A percentile compares a stretch with the other conserved stretches of the same genome.
Evolutionary conservation across 129 eudicot genomes (phyloP).

Genomic region (Logfia minima): DNA sequence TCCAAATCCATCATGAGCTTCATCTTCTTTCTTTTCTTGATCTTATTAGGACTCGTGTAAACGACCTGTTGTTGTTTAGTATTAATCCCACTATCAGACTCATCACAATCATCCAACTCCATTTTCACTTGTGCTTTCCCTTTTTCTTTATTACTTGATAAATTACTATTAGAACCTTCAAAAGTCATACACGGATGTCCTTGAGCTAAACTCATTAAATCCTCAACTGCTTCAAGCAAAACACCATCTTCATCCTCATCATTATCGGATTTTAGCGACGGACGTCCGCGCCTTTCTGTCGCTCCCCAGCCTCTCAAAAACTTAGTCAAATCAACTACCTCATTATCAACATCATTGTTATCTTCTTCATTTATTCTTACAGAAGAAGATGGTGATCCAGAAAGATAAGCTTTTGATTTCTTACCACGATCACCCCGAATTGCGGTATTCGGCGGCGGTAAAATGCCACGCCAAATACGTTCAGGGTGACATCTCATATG

Average conservation of each 20-base stretch:
- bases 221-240: slow-evolving; percentile 34
- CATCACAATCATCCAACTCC: slow-evolving; percentile 15
- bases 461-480: slow-evolving; percentile 60
- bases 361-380: background rate
- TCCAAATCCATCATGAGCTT: slow-evolving; percentile 45
- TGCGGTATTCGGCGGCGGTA: slow-evolving; percentile 35
- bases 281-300: slow-evolving; percentile 40
- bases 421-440: background rate
- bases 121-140: background rate
- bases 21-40: slow-evolving; percentile 43
- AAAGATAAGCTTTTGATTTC: background rate
- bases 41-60: slow-evolving; percentile 11
- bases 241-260: slow-evolving; percentile 31
- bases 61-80: background rate
- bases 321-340: slow-evolving; percentile 35
- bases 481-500: slow-evolving; percentile 84
- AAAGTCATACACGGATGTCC: slow-evolving; percentile 8
- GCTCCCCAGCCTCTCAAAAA: slow-evolving; percentile 43
- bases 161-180: slow-evolving; percentile 38
- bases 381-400: slow-evolving; percentile 8
- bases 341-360: slow-evolving; percentile 5
- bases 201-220: slow-evolving; percentile 40
- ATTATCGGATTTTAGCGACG: slow-evolving; percentile 17
- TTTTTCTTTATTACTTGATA: slow-evolving; percentile 18
- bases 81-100: background rate